Evolutionary conservation across 2,329 filamentous ascomycete species (phyloP).

Genomic region (Aureobasidium vineae): DNA sequence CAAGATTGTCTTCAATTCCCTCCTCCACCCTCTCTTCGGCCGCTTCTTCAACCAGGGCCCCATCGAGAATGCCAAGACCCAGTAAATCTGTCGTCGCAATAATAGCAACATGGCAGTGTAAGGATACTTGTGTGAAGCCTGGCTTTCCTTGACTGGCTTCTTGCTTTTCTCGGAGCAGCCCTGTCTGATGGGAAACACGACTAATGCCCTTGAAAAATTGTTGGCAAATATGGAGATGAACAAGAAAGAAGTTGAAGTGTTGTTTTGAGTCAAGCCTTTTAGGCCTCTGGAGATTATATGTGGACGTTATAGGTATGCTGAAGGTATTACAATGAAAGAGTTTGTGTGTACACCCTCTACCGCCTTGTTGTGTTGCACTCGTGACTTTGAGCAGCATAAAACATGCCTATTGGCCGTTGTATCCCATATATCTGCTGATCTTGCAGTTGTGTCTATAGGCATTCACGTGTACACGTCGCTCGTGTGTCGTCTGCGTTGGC

Average conservation of each 20-base stretch:
- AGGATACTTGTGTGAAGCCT: conserved; percentile 3
- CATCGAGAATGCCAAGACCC: conserved; percentile 58
- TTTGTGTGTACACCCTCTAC: conserved; percentile 17
- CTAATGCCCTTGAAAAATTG: conserved; percentile 18
- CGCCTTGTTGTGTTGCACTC: neutral
- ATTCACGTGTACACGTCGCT: neutral
- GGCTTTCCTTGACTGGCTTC: conserved; percentile 9
- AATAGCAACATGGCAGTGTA: neutral
- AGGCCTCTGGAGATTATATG: conserved; percentile 5
- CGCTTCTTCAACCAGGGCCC: conserved; percentile 78
- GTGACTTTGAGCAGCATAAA: neutral
- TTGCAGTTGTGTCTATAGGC: neutral
- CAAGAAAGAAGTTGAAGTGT: conserved; percentile 14
- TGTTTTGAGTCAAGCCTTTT: conserved; percentile 2
- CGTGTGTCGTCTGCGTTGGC: neutral
- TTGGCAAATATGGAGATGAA: neutral
- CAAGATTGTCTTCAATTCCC: conserved; percentile 93
- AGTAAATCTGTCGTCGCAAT: conserved; percentile 31
- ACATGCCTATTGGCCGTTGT: neutral
- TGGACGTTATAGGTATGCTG: conserved; percentile 16
- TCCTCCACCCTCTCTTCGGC: conserved; percentile 86
- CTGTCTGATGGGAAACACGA: conserved; percentile 25
- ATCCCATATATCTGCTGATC: conserved; percentile 1
- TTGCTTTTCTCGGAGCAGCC: neutral
- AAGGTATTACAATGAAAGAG: conserved; percentile 23